A percentile compares a stretch with the other conserved stretches of the same genome.
Conservation (phyloP, 352 stramenopile genomes). For the Thraustochytrium striatum region DNA sequence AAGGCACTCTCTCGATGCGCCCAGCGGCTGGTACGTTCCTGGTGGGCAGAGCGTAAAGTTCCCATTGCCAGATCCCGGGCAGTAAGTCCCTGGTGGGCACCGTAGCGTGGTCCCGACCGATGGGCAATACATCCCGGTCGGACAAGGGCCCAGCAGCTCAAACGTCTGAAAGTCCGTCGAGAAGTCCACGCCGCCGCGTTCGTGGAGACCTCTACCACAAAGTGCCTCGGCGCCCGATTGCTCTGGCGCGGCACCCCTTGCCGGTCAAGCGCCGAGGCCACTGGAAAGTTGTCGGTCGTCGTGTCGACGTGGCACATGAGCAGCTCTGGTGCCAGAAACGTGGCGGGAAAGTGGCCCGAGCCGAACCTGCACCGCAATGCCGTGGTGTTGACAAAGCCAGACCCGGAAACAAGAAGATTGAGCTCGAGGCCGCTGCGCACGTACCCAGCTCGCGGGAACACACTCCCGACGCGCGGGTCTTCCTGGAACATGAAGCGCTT, state of each 20-base stretch:
- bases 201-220: conserved; percentile 84
- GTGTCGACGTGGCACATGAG: conserved; percentile 71
- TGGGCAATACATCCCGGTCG: conserved; percentile 79
- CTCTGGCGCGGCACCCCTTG: too few species aligned
- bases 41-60: conserved; percentile 89
- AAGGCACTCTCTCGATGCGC: conserved; percentile 72
- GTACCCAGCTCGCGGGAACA: conserved; percentile 64
- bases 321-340: conserved; percentile 77
- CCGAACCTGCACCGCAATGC: conserved; percentile 79
- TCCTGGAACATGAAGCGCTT: conserved; percentile 85
- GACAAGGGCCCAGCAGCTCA: conserved; percentile 72
- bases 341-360: conserved; percentile 65
- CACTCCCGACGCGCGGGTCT: conserved; percentile 67
- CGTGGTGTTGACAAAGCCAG: conserved; percentile 84
- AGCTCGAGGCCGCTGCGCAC: not conserved
- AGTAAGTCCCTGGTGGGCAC: conserved; percentile 72
- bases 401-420: conserved; percentile 58
- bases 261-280: too few species aligned
- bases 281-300: not conserved
- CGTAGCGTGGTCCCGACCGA: conserved; percentile 57
- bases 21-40: conserved; percentile 85
- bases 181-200: conserved; percentile 82
- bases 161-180: conserved; percentile 69
- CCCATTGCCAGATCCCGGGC: conserved; percentile 65
- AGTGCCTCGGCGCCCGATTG: not conserved